These are phyloP conservation scores for Phytophthora crassamura DNA, from an alignment of 352 stramenopile species.

Conservation along the genomic window DNA sequence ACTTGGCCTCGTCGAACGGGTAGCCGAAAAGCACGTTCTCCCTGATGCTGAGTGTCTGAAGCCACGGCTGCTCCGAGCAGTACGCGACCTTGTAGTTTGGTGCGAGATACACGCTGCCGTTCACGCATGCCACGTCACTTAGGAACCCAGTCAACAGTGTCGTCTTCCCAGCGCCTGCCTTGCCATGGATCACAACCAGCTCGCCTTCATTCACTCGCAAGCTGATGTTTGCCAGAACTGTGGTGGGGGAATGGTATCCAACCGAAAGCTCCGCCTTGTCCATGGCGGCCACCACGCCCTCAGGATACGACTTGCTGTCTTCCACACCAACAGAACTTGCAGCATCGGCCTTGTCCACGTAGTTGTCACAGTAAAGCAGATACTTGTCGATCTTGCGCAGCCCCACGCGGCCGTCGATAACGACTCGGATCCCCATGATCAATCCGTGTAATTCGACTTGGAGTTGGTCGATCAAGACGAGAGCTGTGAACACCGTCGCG, in stretches of 20 bases:
- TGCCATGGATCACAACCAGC: conserved; percentile 49
- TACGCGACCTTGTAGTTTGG: conserved; percentile 55
- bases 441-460: conserved; percentile 43
- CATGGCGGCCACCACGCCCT: conserved; percentile 29
- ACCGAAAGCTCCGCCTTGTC: conserved; percentile 30
- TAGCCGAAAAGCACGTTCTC: conserved; percentile 96
- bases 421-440: conserved; percentile 40
- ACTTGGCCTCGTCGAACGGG: conserved; percentile 50
- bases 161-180: conserved; percentile 48
- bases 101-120: conserved; percentile 39
- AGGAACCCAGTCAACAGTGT: conserved; percentile 46
- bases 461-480: conserved; percentile 45
- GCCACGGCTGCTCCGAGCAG: conserved; percentile 90
- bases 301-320: conserved; percentile 18
- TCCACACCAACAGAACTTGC: background rate
- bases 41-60: conserved; percentile 93
- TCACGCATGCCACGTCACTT: conserved; percentile 38
- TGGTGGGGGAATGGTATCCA: conserved; percentile 10
- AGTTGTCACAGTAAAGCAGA: conserved; percentile 31
- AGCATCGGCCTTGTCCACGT: conserved; percentile 1
- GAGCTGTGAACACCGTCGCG: conserved; percentile 44
- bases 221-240: conserved; percentile 50
- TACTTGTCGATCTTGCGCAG: conserved; percentile 34
- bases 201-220: conserved; percentile 37
- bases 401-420: conserved; percentile 34